Evolutionary conservation across 163 green algal genomes (phyloP).

Genomic region (Scenedesmus sp.): DNA sequence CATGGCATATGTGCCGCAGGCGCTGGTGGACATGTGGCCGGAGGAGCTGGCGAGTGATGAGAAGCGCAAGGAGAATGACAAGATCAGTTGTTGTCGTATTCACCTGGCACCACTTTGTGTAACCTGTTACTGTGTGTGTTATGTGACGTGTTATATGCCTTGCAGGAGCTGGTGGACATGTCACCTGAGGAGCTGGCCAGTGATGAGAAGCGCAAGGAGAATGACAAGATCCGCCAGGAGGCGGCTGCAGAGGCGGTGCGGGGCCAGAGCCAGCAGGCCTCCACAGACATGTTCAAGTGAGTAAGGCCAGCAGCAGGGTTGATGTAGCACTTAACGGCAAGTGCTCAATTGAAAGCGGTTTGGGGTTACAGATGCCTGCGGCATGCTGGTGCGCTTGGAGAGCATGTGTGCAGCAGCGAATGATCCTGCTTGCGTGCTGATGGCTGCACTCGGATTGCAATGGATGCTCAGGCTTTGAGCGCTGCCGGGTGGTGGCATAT

Average conservation of each 20-base stretch:
- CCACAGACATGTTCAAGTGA: slow-evolving; percentile 86
- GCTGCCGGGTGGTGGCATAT: neutral
- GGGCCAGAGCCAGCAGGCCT: slow-evolving; percentile 62
- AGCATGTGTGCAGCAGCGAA: too few species aligned
- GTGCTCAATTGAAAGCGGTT: too few species aligned
- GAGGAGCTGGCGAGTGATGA: neutral
- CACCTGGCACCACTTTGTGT: too few species aligned
- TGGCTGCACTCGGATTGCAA: too few species aligned
- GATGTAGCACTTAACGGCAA: too few species aligned
- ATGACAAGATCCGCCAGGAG: slow-evolving; percentile 85
- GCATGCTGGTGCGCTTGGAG: too few species aligned
- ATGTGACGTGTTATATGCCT: neutral
- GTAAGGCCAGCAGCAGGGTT: slow-evolving; percentile 23
- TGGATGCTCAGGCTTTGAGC: neutral
- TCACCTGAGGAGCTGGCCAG: slow-evolving; percentile 88
- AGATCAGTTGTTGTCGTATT: too few species aligned
- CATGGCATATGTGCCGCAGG: neutral
- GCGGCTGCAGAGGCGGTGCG: slow-evolving; percentile 82
- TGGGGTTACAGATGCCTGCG: too few species aligned
- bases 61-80: too few species aligned
- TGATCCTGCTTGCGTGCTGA: too few species aligned
- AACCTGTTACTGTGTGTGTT: neutral
- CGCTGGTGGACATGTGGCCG: neutral
- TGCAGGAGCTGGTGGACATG: slow-evolving; percentile 80
- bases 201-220: slow-evolving; percentile 81